Percentiles rank a stretch among this genome's conserved stretches.
Conservation (phyloP, 768 basidiomycete species). For the Boletellus ananas region DNA sequence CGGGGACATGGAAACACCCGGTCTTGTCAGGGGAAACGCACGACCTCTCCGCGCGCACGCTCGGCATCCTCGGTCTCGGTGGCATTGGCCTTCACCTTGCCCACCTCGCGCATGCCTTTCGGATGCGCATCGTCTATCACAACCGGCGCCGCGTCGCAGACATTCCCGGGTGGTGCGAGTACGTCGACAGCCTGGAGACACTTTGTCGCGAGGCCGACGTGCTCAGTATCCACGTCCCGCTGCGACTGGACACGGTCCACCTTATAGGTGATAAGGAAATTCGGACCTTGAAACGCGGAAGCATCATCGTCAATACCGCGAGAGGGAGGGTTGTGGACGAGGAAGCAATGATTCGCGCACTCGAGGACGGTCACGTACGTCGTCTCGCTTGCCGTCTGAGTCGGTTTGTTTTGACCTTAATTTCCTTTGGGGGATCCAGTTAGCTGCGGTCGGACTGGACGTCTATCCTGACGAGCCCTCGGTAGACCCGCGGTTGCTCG, state of each 20-base stretch:
- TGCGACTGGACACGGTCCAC: slow-evolving; percentile 68
- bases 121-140: slow-evolving; percentile 88
- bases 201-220: slow-evolving; percentile 76
- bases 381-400: slow-evolving; percentile 1
- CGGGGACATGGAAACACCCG: slow-evolving; percentile 57
- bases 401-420: background rate
- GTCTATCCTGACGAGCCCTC: slow-evolving; percentile 84
- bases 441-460: slow-evolving; percentile 78
- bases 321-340: slow-evolving; percentile 91
- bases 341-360: slow-evolving; percentile 76
- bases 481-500: slow-evolving; percentile 73
- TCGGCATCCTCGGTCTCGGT: slow-evolving; percentile 73
- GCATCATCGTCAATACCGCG: slow-evolving; percentile 82
- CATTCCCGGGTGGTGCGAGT: slow-evolving; percentile 73
- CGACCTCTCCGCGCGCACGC: slow-evolving; percentile 64
- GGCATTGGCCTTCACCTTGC: slow-evolving; percentile 74
- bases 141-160: slow-evolving; percentile 52
- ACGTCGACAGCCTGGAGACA: slow-evolving; percentile 59
- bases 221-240: slow-evolving; percentile 81
- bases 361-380: slow-evolving; percentile 85
- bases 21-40: slow-evolving; percentile 47
- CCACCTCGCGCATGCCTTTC: slow-evolving; percentile 72
- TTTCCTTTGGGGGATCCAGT: slow-evolving; percentile 36
- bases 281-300: slow-evolving; percentile 69
- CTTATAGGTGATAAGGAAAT: slow-evolving; percentile 76